Conservation (phyloP, 2,329 filamentous ascomycete species). For the Cryoendolithus antarcticus region DNA sequence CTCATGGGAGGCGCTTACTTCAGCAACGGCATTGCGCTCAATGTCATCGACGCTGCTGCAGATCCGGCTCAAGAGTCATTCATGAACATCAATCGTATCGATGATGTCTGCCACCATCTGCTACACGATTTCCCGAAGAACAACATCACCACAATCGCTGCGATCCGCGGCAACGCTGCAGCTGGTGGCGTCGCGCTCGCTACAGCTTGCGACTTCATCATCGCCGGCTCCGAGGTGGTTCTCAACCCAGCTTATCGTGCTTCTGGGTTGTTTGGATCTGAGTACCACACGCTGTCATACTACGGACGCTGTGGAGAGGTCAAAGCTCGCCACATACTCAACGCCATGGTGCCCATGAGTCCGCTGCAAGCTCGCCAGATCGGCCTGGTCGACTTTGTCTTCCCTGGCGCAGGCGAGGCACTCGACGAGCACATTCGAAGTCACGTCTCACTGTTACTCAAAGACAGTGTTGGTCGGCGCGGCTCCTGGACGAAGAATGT, state of each 20-base stretch:
- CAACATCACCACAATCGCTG: slow-evolving; percentile 28
- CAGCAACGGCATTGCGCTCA: slow-evolving; percentile 33
- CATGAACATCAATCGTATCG: slow-evolving; percentile 34
- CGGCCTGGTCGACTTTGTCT: slow-evolving; percentile 29
- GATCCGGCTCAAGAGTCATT: slow-evolving; percentile 30
- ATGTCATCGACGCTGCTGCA: slow-evolving; percentile 30
- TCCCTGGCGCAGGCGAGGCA: slow-evolving; percentile 21
- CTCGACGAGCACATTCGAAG: slow-evolving; percentile 26
- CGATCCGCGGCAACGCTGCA: slow-evolving; percentile 31
- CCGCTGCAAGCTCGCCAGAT: slow-evolving; percentile 27
- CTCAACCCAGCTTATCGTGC: slow-evolving; percentile 33
- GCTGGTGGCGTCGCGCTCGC: slow-evolving; percentile 34
- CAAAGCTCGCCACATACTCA: slow-evolving; percentile 21
- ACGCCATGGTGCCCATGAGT: slow-evolving; percentile 28
- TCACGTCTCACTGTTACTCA: slow-evolving; percentile 24
- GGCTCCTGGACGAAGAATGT: slow-evolving; percentile 26
- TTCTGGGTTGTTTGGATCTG: slow-evolving; percentile 26
- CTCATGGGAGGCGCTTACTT: slow-evolving; percentile 33
- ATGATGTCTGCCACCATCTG: slow-evolving; percentile 29
- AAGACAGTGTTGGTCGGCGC: slow-evolving; percentile 10
- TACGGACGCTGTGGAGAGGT: slow-evolving; percentile 25
- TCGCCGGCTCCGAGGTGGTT: slow-evolving; percentile 28
- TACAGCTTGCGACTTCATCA: slow-evolving; percentile 25
- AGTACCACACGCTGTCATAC: slow-evolving; percentile 32
- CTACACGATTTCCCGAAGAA: slow-evolving; percentile 26